Base-by-base conservation (phyloP, 352 stramenopile genomes). In the Phytophthora pseudosyringae region DNA sequence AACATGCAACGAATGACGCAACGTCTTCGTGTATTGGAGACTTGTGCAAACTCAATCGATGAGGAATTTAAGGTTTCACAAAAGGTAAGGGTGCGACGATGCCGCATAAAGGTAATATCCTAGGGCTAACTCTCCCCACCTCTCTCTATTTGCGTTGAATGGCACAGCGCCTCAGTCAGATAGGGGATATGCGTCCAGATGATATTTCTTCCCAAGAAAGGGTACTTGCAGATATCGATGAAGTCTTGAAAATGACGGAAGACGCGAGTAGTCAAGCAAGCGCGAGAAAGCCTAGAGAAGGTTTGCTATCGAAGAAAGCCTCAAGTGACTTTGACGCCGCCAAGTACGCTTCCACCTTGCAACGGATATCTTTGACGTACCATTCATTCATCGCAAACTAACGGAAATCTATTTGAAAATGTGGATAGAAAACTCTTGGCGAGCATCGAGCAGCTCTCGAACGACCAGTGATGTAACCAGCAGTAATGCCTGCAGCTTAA, bases 31-130 rank as follows among this genome's bases (percentile, higher is more conserved):
- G 73, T 70, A 21, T 73, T 91, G 28, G 80, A 91, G 43, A 71
- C 56, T 11, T 80, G 65, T 39, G 82, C 82, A 1, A 65, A 80
- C 32, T 69, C 75, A 15, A 87, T 91, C 8, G 80, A 89, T 31
- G 65, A 88, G 1, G 76, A 89, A 13, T 91, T 89, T 13, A 85
- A 81, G 48, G 46, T 63, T 28, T 80, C 78, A 0, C 71, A 83
- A 41, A 69, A 83, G 52, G 73, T 82, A 68, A 49, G 67, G 69
- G 60, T 40, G 1, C 21, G 21, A 21, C 21, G 21, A 18, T 41
- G 36, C 13, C 36, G 25, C 10, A 4, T 10, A 10, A 16, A 12
- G 4, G 6, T 18, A 38, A 36, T 51, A 51, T 38, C 4, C 13
- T 15, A 51, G 10, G 5, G 16, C 21, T 15, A 28, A 41, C 21